Evolutionary conservation across 441 rosid species (phyloP), one percentile per base, ranked within the genome.

Genomic region (Populus hybrid): DNA sequence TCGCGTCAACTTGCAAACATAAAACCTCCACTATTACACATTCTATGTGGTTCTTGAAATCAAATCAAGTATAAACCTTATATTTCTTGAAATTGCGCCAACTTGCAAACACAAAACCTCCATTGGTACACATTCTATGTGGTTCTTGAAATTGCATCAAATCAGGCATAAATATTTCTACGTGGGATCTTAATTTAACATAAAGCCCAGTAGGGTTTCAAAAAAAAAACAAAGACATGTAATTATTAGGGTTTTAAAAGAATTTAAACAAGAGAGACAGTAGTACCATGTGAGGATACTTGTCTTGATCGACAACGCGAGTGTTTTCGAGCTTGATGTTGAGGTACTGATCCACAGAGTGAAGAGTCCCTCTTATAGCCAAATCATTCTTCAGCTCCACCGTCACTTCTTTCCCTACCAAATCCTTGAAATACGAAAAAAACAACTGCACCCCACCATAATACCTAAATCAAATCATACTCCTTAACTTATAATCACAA

Each of bases 321-420:
- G 99, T 96, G 81, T 94, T 96, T 92, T 96, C 98, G 38, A 96
- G 98, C 89, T 96, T 96, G 90, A 96, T 96, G 80, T 96, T 96
- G 65, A 96, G 98, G 84, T 96, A 96, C 82, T 96, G 99, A 87
- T 96, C 99, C 21, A 96, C 99, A 4, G 99, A 96, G 79, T 96
- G 99, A 72, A 94, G 97, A 14, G 98, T 96, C 70, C 99, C 98
- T 82, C 97, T 91, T 20, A 96, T 94, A 2, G 99, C 99, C 87
- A 96, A 86, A 84, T 96, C 98, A 70, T 96, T 96, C 92, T 96
- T 96, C 73, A 96, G 81, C 89, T 94, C 99, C 81, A 96, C 99
- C 36, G 98, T 96, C 84, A 96, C 99, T 89, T 96, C 98, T 82
- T 95, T 90, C 57, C 98, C 99, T 65, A 96, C 99, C 88, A 96